Evolutionary conservation across 2,329 filamentous ascomycete species (phyloP).

Genomic region (Phialophora expanda): DNA sequence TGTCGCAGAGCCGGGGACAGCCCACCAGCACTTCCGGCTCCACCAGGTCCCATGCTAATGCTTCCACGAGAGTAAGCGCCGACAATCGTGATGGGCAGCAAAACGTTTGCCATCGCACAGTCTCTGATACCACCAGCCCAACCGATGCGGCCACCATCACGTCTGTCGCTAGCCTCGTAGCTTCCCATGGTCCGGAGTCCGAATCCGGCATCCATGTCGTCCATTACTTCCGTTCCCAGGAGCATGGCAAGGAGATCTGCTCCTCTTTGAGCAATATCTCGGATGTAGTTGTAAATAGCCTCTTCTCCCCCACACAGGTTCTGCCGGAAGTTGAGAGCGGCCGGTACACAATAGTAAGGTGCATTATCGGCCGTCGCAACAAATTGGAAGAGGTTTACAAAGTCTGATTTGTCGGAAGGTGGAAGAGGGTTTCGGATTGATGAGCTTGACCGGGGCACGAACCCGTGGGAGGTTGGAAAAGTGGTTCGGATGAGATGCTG

Average conservation of each 20-base stretch:
- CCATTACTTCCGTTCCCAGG: constrained; percentile 73
- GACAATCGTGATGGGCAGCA: constrained; percentile 65
- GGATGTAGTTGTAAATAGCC: constrained; percentile 67
- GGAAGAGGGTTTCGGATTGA: constrained; percentile 30
- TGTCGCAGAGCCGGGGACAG: constrained; percentile 36
- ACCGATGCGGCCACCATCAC: constrained; percentile 50
- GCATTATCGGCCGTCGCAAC: constrained; percentile 75
- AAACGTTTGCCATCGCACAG: constrained; percentile 75
- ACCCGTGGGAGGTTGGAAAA: constrained; percentile 81
- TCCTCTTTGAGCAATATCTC: constrained; percentile 67
- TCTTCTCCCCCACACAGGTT: constrained; percentile 75
- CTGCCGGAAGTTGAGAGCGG: constrained; percentile 72
- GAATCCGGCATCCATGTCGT: constrained; percentile 51
- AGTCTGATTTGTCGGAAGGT: constrained; percentile 58
- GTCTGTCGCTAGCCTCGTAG: constrained; percentile 37
- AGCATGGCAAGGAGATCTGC: constrained; percentile 64
- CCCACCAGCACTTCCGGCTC: constrained; percentile 39
- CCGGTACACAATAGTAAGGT: constrained; percentile 73
- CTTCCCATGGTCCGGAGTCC: constrained; percentile 39
- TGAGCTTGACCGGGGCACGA: constrained; percentile 53
- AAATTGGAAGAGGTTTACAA: constrained; percentile 75
- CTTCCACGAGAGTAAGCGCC: constrained; percentile 41
- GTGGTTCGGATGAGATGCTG: constrained; percentile 76
- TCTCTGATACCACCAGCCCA: constrained; percentile 57
- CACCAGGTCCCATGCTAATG: constrained; percentile 38